Evolutionary conservation across 768 basidiomycete genomes (phyloP).

Genomic region (Xerocomellus dryophilus): DNA sequence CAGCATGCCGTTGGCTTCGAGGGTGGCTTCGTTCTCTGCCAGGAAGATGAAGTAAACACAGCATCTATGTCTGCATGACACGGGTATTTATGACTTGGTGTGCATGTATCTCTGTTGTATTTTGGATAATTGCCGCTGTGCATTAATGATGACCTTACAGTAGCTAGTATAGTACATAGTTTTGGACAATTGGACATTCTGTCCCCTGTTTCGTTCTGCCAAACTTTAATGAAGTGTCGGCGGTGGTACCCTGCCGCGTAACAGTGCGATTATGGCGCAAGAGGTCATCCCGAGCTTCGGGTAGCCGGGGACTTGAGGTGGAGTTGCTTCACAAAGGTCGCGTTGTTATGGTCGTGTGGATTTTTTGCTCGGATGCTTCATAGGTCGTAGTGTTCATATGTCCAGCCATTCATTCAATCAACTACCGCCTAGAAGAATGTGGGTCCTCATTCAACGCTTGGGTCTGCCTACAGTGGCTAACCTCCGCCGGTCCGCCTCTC

Average conservation of each 20-base stretch:
- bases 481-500: conserved; percentile 57
- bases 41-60: conserved; percentile 27
- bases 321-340: background rate
- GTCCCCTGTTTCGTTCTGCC: background rate
- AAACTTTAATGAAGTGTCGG: background rate
- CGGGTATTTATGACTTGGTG: conserved; percentile 14
- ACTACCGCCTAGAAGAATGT: conserved; percentile 5
- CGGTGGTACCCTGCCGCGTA: conserved; percentile 3
- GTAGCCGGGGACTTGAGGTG: background rate
- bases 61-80: conserved; percentile 16
- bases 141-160: conserved; percentile 15
- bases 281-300: conserved; percentile 18
- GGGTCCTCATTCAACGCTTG: conserved; percentile 2
- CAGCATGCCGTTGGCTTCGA: conserved; percentile 43
- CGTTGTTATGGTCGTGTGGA: conserved; percentile 15
- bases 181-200: background rate
- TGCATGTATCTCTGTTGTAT: conserved; percentile 11
- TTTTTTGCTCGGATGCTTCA: background rate
- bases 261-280: conserved; percentile 1
- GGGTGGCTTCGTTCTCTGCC: conserved; percentile 46
- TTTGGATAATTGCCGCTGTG: conserved; percentile 13
- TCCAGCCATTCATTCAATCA: background rate
- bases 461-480: conserved; percentile 10
- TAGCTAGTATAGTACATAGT: conserved; percentile 8
- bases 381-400: background rate